Evolutionary conservation across 768 basidiomycete genomes (phyloP).

Genomic region (Amanita rimosa): DNA sequence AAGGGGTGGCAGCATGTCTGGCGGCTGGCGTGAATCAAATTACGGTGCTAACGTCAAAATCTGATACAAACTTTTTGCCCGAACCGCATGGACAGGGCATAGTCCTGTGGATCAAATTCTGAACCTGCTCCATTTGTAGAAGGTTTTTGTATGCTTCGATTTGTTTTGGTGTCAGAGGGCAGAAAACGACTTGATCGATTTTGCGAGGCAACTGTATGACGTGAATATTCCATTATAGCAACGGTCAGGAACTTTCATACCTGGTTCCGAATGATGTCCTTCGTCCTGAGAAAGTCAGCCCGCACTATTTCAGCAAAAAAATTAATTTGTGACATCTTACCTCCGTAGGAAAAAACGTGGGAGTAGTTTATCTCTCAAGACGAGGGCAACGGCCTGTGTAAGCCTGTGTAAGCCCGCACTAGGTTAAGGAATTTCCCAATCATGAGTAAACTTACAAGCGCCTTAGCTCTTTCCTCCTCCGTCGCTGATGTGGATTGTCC

Average conservation of each 20-base stretch:
- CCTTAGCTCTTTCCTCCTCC: slow-evolving; percentile 47
- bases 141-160: slow-evolving; percentile 64
- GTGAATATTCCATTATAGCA: slow-evolving; percentile 24
- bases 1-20: slow-evolving; percentile 31
- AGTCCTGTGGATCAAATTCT: slow-evolving; percentile 62
- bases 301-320: slow-evolving; percentile 8
- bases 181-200: slow-evolving; percentile 87
- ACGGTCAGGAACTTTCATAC: slow-evolving; percentile 18
- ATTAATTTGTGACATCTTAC: slow-evolving; percentile 20
- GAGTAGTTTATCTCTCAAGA: slow-evolving; percentile 56
- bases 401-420: slow-evolving; percentile 19
- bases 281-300: slow-evolving; percentile 36
- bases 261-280: slow-evolving; percentile 64
- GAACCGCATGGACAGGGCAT: slow-evolving; percentile 67
- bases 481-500: slow-evolving; percentile 62
- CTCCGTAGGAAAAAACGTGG: slow-evolving; percentile 80
- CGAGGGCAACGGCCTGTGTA: slow-evolving; percentile 41
- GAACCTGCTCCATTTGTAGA: slow-evolving; percentile 50
- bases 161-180: slow-evolving; percentile 70
- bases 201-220: slow-evolving; percentile 55
- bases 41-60: background rate
- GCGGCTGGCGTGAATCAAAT: slow-evolving; percentile 17
- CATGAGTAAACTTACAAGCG: slow-evolving; percentile 25
- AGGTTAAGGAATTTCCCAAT: background rate
- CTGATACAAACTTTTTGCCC: slow-evolving; percentile 31